Conservation (phyloP, 441 rosid genomes). For the Aleurites moluccanus region DNA sequence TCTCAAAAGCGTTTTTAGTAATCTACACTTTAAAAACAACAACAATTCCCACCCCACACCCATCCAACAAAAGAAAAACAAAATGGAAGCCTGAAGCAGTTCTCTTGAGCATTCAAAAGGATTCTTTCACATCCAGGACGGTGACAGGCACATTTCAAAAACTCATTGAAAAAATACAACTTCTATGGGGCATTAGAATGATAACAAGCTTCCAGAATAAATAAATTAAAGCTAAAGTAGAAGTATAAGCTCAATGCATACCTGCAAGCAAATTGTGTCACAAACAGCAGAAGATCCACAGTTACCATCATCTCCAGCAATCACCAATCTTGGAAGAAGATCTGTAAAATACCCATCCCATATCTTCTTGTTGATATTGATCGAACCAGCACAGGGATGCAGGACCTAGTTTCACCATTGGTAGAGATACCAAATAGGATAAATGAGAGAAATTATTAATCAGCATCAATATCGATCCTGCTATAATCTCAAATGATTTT, state of each 20-base stretch:
- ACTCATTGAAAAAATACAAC: not conserved
- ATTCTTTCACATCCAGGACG: not conserved
- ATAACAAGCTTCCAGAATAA: not conserved
- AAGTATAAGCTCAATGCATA: conserved; percentile 20
- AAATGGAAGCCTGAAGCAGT: not conserved
- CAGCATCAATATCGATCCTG: not conserved
- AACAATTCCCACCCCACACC: not conserved
- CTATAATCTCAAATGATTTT: not conserved
- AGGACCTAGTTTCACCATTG: conserved; percentile 43
- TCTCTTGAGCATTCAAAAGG: not conserved
- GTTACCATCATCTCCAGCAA: conserved; percentile 75
- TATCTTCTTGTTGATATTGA: conserved; percentile 60
- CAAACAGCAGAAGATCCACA: conserved; percentile 84
- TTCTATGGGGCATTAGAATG: not conserved
- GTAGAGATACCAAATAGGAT: not conserved
- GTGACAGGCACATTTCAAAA: not conserved
- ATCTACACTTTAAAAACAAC: not conserved
- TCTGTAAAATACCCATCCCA: conserved; percentile 76
- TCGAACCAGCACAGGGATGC: conserved; percentile 58
- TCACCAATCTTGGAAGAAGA: conserved; percentile 64
- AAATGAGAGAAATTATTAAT: not conserved
- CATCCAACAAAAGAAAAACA: not conserved
- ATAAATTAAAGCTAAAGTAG: not conserved
- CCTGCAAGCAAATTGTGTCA: conserved; percentile 78
- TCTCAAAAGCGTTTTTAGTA: too few relatives aligned